Percentiles rank a stretch among this genome's conserved stretches.
Conservation (phyloP, 768 basidiomycete genomes). For the Naganishia randhawae region DNA sequence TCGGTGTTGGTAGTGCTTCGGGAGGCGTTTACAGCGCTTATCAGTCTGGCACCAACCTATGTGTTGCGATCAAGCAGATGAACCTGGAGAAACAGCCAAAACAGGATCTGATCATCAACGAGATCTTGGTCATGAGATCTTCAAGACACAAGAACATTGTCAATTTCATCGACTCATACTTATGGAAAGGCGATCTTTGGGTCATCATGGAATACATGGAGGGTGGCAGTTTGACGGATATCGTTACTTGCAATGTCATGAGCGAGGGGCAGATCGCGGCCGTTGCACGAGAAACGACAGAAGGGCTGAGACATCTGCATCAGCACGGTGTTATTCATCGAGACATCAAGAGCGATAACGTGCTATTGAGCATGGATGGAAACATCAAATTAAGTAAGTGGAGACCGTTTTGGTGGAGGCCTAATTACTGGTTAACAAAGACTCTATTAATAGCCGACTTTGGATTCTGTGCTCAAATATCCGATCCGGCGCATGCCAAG, state of each 20-base stretch:
- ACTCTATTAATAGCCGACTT: constrained; percentile 48
- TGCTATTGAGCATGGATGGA: constrained; percentile 82
- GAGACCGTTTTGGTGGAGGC: not conserved
- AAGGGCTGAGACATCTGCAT: constrained; percentile 91
- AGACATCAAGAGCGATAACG: constrained; percentile 99
- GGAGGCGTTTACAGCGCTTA: constrained; percentile 98
- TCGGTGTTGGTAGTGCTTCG: constrained; percentile 63
- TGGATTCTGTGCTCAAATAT: constrained; percentile 52
- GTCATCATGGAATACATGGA: constrained; percentile 99
- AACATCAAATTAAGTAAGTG: constrained; percentile 96
- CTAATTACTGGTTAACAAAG: constrained; percentile 24
- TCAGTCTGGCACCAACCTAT: constrained; percentile 88
- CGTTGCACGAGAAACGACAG: constrained; percentile 84
- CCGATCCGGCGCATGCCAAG: constrained; percentile 56
- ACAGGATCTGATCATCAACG: constrained; percentile 99
- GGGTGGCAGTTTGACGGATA: constrained; percentile 89
- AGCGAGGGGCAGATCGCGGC: constrained; percentile 98
- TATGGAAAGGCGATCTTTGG: constrained; percentile 97
- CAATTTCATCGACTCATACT: constrained; percentile 97
- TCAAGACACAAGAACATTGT: constrained; percentile 98
- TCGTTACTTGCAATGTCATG: constrained; percentile 93
- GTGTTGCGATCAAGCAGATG: constrained; percentile 99
- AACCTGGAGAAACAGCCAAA: constrained; percentile 99
- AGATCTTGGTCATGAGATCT: constrained; percentile 97
- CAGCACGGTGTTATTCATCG: constrained; percentile 96